Percentiles rank a stretch among this genome's conserved stretches.
Conservation (phyloP, 2,329 filamentous ascomycete genomes). For the Paecilomyces sp. region DNA sequence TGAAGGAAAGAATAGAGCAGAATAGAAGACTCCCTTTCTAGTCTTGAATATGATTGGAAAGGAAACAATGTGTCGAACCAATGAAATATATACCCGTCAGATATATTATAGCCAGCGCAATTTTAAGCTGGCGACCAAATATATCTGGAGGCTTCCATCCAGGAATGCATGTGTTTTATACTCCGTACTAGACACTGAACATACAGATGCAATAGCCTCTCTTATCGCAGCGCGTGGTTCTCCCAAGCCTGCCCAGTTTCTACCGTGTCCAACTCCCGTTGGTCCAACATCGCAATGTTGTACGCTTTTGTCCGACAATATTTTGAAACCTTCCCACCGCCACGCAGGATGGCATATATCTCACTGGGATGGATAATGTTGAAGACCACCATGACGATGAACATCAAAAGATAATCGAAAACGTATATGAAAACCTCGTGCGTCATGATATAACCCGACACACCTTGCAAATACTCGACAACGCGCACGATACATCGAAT, state of each 20-base stretch:
- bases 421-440: constrained; percentile 16
- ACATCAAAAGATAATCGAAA: constrained; percentile 16
- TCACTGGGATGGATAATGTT: constrained; percentile 10
- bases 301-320: background rate
- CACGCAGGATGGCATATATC: background rate
- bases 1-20: too few relatives aligned
- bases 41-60: too few relatives aligned
- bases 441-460: constrained; percentile 10
- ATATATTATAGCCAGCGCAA: too few relatives aligned
- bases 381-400: constrained; percentile 15
- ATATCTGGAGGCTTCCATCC: too few relatives aligned
- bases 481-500: constrained; percentile 15
- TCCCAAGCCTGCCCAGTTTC: background rate
- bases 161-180: too few relatives aligned
- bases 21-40: too few relatives aligned
- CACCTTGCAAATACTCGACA: constrained; percentile 15
- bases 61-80: too few relatives aligned
- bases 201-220: too few relatives aligned
- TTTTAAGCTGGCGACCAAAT: too few relatives aligned
- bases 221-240: background rate
- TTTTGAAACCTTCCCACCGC: background rate
- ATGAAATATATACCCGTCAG: too few relatives aligned
- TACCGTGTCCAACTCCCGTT: background rate
- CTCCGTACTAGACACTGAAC: too few relatives aligned
- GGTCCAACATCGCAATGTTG: background rate